Percentiles rank a stretch among this genome's conserved stretches.
Conservation (phyloP, 1,284 basidiomycete species). For the Malassezia psittaci region DNA sequence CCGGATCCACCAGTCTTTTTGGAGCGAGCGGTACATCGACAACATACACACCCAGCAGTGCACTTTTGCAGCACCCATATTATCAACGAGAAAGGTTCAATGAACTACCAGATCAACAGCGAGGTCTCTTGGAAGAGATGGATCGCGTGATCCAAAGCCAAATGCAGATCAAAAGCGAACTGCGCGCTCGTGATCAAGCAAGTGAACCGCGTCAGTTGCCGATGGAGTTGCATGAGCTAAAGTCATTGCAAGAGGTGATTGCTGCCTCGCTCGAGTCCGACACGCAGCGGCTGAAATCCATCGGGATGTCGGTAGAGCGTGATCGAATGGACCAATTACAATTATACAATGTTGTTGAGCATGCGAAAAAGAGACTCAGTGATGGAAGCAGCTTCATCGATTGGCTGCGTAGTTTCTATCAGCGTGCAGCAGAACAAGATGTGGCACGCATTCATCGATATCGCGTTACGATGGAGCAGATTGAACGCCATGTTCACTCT, state of each 20-base stretch:
- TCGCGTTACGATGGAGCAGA: constrained; percentile 37
- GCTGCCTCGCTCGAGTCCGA: constrained; percentile 32
- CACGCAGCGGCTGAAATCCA: constrained; percentile 18
- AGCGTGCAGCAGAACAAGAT: constrained; percentile 26
- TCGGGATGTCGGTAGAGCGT: constrained; percentile 24
- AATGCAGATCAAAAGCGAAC: constrained; percentile 27
- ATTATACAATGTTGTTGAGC: constrained; percentile 31
- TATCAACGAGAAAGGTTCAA: constrained; percentile 44
- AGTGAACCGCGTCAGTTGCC: constrained; percentile 29
- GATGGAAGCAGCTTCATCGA: constrained; percentile 30
- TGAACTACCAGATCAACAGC: constrained; percentile 37
- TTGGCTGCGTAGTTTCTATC: constrained; percentile 35
- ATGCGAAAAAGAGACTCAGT: constrained; percentile 27
- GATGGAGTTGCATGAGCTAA: constrained; percentile 32
- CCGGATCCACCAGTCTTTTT: neutral
- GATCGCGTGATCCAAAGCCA: constrained; percentile 29
- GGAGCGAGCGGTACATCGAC: neutral
- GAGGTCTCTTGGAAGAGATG: constrained; percentile 37
- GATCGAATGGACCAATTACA: constrained; percentile 34
- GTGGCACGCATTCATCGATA: constrained; percentile 33
- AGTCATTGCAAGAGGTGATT: constrained; percentile 26
- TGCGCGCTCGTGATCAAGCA: constrained; percentile 29
- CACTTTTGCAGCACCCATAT: constrained; percentile 30
- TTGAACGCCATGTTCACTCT: constrained; percentile 34
- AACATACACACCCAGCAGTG: constrained; percentile 8